phyloP scores from a whole-genome alignment of 352 stramenopile genomes.

The Elongisporangium anandrum region DNA sequence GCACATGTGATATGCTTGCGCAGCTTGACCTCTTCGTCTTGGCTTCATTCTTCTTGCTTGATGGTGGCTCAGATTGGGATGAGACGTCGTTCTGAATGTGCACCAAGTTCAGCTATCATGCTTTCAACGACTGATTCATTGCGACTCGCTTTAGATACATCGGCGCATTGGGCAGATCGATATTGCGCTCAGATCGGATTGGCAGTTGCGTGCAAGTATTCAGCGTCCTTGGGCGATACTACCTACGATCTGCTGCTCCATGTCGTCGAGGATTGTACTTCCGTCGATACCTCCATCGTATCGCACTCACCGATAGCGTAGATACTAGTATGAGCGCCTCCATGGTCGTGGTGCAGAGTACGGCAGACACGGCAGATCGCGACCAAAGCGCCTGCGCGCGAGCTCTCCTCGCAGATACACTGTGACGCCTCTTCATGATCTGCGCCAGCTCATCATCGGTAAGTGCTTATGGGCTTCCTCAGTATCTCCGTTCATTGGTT shows the following conservation, averaged over 20 bases:
- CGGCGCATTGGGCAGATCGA: conserved; percentile 99
- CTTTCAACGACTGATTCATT: too few relatives aligned
- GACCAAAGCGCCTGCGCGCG: conserved; percentile 95
- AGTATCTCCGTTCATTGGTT: background rate
- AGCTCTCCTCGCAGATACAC: conserved; percentile 92
- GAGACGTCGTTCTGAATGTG: too few relatives aligned
- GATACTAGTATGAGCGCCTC: conserved; percentile 98
- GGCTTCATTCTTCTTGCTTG: too few relatives aligned
- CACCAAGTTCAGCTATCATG: too few relatives aligned
- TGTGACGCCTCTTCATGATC: too few relatives aligned
- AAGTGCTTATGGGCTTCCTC: too few relatives aligned
- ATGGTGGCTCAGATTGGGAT: too few relatives aligned
- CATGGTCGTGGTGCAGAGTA: conserved; percentile 90
- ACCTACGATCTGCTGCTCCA: conserved; percentile 99
- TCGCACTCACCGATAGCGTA: conserved; percentile 99
- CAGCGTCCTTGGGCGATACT: conserved; percentile 99
- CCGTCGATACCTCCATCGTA: conserved; percentile 98
- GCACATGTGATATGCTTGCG: too few relatives aligned
- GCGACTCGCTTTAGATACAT: too few relatives aligned
- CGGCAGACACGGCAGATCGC: conserved; percentile 95
- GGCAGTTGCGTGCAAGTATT: conserved; percentile 97
- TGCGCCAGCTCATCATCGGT: too few relatives aligned
- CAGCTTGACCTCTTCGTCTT: too few relatives aligned
- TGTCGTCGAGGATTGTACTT: conserved; percentile 99
- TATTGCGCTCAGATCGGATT: conserved; percentile 98